phyloP scores from a whole-genome alignment of 2,329 filamentous ascomycete species.

The Aspergillus niger region DNA sequence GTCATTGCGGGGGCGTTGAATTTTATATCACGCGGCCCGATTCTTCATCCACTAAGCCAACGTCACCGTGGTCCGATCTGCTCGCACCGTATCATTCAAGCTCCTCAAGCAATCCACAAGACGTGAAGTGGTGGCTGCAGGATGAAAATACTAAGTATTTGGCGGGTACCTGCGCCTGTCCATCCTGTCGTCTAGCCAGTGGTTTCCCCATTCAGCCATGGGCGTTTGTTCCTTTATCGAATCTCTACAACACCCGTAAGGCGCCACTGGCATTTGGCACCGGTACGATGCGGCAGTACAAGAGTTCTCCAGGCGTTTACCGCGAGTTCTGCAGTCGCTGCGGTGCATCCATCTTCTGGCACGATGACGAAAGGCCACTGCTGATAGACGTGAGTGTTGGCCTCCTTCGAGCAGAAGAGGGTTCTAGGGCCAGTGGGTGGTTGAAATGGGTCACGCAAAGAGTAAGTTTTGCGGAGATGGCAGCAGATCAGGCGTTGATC shows the following conservation, averaged over 20 bases:
- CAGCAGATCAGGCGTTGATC: constrained; percentile 37
- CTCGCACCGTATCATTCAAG: constrained; percentile 50
- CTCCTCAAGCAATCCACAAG: constrained; percentile 47
- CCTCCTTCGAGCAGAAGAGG: constrained; percentile 54
- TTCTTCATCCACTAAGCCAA: constrained; percentile 45
- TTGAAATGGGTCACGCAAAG: constrained; percentile 62
- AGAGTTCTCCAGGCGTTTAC: constrained; percentile 55
- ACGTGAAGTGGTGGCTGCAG: constrained; percentile 64
- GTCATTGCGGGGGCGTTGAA: constrained; percentile 58
- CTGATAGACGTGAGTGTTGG: constrained; percentile 67
- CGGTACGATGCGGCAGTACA: constrained; percentile 55
- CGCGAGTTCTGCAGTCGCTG: constrained; percentile 65
- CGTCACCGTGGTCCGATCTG: constrained; percentile 57
- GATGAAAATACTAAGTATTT: constrained; percentile 54
- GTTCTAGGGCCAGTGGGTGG: constrained; percentile 60
- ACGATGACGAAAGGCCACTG: constrained; percentile 54
- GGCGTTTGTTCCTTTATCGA: constrained; percentile 64
- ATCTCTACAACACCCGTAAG: constrained; percentile 53
- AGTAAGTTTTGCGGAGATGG: constrained; percentile 63
- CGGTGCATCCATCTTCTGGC: constrained; percentile 67
- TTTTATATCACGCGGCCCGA: constrained; percentile 62
- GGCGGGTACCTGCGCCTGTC: constrained; percentile 63
- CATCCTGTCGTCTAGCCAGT: constrained; percentile 60
- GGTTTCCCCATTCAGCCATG: constrained; percentile 68
- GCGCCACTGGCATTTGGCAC: constrained; percentile 38